Percentiles rank a stretch among this genome's conserved stretches.
Conservation (phyloP, 176 grass and related monocot species). For the Cenchrus fungigraminus region DNA sequence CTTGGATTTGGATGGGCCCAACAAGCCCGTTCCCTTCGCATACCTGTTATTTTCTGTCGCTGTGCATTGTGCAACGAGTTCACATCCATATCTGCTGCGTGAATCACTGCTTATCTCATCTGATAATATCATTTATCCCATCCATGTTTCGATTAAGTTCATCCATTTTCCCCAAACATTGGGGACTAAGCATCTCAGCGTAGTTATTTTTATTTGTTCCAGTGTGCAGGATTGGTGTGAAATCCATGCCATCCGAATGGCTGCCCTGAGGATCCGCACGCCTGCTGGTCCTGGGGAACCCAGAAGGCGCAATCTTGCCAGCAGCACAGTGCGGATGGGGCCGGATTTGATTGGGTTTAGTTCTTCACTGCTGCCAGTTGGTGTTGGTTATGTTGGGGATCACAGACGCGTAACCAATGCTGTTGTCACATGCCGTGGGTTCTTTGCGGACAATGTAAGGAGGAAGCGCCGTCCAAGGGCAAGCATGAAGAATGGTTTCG, state of each 20-base stretch:
- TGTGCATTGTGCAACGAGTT: too few relatives aligned
- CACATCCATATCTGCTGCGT: too few relatives aligned
- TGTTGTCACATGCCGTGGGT: not conserved
- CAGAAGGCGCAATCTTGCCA: constrained; percentile 47
- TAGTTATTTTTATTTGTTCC: not conserved
- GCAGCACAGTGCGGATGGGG: constrained; percentile 37
- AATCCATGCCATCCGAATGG: constrained; percentile 47
- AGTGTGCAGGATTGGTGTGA: not conserved
- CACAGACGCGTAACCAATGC: constrained; percentile 1
- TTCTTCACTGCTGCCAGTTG: constrained; percentile 35
- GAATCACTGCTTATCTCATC: not conserved
- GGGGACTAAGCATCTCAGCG: not conserved
- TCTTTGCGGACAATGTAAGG: constrained; percentile 21
- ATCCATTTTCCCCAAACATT: not conserved
- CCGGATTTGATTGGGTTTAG: constrained; percentile 58
- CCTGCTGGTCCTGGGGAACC: constrained; percentile 44
- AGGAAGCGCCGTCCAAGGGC: constrained; percentile 18
- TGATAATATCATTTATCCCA: not conserved
- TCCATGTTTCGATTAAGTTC: not conserved
- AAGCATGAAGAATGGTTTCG: constrained; percentile 35
- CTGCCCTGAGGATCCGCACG: constrained; percentile 41
- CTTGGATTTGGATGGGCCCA: too few relatives aligned
- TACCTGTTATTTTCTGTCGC: too few relatives aligned
- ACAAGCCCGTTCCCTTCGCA: too few relatives aligned
- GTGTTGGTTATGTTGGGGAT: constrained; percentile 14